These are phyloP conservation scores for Plasmodium falciparum DNA, from an alignment of 169 alveolate species.

Conservation along the genomic window DNA sequence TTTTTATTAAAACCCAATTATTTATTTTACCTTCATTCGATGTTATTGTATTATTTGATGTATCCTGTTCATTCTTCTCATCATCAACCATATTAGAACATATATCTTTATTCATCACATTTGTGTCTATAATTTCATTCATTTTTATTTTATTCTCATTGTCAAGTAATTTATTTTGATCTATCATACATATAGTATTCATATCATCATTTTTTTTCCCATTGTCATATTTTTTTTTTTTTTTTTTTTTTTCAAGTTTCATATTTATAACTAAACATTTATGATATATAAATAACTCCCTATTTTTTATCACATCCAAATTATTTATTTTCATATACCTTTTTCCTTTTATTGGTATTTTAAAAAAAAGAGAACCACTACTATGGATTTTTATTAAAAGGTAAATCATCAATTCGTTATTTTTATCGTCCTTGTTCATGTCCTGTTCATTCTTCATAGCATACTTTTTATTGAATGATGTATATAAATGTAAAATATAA, in stretches of 20 bases:
- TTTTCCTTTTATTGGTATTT: conserved; percentile 34
- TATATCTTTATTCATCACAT: too few species aligned
- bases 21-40: not conserved
- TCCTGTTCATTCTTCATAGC: not conserved
- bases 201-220: not conserved
- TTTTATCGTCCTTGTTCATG: not conserved
- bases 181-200: not conserved
- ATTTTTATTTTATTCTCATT: not conserved
- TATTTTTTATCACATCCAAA: conserved; percentile 12
- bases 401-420: not conserved
- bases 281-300: conserved; percentile 13
- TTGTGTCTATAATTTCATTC: too few species aligned
- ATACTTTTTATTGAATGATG: conserved; percentile 4
- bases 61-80: not conserved
- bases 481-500: conserved; percentile 22
- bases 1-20: conserved; percentile 48
- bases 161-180: not conserved
- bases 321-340: conserved; percentile 26
- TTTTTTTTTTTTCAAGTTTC: conserved; percentile 6
- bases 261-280: conserved; percentile 42
- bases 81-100: too few species aligned
- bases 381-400: conserved; percentile 22
- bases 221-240: not conserved
- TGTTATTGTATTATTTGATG: not conserved
- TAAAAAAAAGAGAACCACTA: conserved; percentile 65